A percentile compares a stretch with the other conserved stretches of the same genome.
Evolutionary conservation across 495 filamentous ascomycete species (phyloP).

Genomic region (Annulohypoxylon nitens): DNA sequence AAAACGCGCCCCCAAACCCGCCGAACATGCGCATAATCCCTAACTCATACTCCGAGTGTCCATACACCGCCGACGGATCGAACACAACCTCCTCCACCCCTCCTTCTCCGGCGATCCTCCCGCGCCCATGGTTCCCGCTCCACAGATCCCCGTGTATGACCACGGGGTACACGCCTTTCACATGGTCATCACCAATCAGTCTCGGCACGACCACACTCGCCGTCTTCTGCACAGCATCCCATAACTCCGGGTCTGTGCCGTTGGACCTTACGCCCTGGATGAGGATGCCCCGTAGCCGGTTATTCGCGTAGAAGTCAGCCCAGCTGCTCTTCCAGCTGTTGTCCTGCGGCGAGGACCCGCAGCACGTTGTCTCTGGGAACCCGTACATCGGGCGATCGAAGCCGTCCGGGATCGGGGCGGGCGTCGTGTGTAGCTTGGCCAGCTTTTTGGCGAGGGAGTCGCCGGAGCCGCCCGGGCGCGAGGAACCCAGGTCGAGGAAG

Average conservation of each 20-base stretch:
- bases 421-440: constrained; percentile 82
- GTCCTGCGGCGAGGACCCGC: constrained; percentile 84
- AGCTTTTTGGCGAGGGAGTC: constrained; percentile 78
- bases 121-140: constrained; percentile 85
- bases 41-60: constrained; percentile 89
- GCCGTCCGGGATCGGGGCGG: constrained; percentile 73
- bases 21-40: constrained; percentile 98
- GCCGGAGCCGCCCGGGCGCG: constrained; percentile 54
- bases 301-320: constrained; percentile 86
- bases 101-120: constrained; percentile 69
- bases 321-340: constrained; percentile 77
- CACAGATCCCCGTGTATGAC: constrained; percentile 92
- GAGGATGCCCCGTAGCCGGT: constrained; percentile 75
- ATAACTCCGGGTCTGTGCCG: constrained; percentile 71
- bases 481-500: constrained; percentile 75
- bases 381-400: constrained; percentile 75
- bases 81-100: constrained; percentile 82
- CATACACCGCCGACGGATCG: constrained; percentile 83
- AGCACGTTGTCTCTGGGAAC: constrained; percentile 85
- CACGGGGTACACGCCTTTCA: constrained; percentile 75
- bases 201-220: constrained; percentile 74
- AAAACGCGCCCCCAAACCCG: constrained; percentile 80
- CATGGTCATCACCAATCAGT: constrained; percentile 74
- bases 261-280: constrained; percentile 68
- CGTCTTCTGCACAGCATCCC: constrained; percentile 68